These are phyloP conservation scores for Spathaspora sp. DNA, from an alignment of 805 yeast genomes.

Conservation along the genomic window DNA sequence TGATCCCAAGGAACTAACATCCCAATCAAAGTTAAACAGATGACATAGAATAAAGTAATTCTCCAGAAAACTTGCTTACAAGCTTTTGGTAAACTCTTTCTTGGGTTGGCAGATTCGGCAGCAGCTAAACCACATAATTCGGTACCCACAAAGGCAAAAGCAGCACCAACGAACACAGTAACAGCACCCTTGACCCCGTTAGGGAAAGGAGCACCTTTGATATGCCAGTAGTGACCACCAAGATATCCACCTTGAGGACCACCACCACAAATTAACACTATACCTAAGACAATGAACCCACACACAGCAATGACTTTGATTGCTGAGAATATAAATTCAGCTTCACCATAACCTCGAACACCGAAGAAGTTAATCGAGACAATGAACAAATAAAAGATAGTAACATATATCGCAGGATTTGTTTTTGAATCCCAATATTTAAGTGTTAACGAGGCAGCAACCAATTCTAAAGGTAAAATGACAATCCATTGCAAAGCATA, in stretches of 20 bases:
- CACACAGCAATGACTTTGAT: constrained; percentile 46
- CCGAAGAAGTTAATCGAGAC: constrained; percentile 49
- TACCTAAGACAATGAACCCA: constrained; percentile 45
- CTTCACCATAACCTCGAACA: constrained; percentile 54
- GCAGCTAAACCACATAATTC: constrained; percentile 37
- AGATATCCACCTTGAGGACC: constrained; percentile 45
- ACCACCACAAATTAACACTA: constrained; percentile 49
- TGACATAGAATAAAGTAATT: constrained; percentile 34
- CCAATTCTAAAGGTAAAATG: constrained; percentile 53
- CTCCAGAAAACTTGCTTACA: constrained; percentile 38
- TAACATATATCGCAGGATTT: constrained; percentile 57
- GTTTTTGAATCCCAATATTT: constrained; percentile 48
- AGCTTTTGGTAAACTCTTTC: constrained; percentile 30
- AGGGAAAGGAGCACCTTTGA: constrained; percentile 50
- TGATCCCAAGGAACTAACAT: constrained; percentile 22
- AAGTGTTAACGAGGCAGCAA: constrained; percentile 54
- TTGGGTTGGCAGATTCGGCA: constrained; percentile 33
- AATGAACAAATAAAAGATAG: constrained; percentile 46
- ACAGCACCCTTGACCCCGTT: constrained; percentile 39
- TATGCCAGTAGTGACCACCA: constrained; percentile 46
- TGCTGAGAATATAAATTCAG: constrained; percentile 48
- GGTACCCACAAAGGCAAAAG: constrained; percentile 35
- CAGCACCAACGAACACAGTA: constrained; percentile 35
- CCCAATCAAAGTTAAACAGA: constrained; percentile 22
- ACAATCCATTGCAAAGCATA: constrained; percentile 29